Percentiles rank a stretch among this genome's conserved stretches.
phyloP scores from a whole-genome alignment of 768 basidiomycete species.

The Boletus pseudopeckii region DNA sequence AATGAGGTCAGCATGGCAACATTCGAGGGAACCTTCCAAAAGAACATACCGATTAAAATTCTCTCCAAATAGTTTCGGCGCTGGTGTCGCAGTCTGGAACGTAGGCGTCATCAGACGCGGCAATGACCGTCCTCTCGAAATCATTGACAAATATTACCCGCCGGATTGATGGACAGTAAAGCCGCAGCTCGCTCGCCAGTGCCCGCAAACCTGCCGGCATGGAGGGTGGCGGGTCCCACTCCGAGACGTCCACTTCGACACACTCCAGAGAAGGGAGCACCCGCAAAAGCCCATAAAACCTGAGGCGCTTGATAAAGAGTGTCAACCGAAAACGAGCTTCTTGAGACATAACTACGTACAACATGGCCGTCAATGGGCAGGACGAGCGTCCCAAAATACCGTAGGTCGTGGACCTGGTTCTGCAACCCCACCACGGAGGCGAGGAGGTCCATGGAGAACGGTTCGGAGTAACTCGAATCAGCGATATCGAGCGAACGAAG shows the following conservation, averaged over 20 bases:
- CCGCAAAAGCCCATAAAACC: conserved; percentile 59
- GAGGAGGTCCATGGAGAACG: conserved; percentile 54
- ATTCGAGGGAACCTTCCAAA: conserved; percentile 1
- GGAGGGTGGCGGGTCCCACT: conserved; percentile 59
- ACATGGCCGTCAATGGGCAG: conserved; percentile 48
- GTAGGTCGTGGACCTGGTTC: conserved; percentile 38
- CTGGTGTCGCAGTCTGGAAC: conserved; percentile 23
- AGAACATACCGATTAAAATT: conserved; percentile 23
- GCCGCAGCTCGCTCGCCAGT: conserved; percentile 54
- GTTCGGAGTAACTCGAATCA: conserved; percentile 54
- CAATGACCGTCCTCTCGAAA: conserved; percentile 51
- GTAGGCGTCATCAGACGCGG: conserved; percentile 36
- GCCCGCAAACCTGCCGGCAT: conserved; percentile 53
- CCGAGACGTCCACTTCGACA: conserved; percentile 61
- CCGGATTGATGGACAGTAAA: conserved; percentile 53
- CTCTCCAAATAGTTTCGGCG: conserved; percentile 31
- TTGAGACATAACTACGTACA: conserved; percentile 23
- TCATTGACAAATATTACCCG: conserved; percentile 61
- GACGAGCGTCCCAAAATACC: conserved; percentile 62
- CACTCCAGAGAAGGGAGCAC: conserved; percentile 48
- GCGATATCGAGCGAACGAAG: conserved; percentile 58
- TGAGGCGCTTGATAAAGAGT: conserved; percentile 46
- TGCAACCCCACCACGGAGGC: conserved; percentile 36
- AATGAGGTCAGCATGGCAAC: neutral
- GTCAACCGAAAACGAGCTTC: neutral